Evolutionary conservation across 768 basidiomycete species (phyloP).

Genomic region (Daedaleopsis sinensis): DNA sequence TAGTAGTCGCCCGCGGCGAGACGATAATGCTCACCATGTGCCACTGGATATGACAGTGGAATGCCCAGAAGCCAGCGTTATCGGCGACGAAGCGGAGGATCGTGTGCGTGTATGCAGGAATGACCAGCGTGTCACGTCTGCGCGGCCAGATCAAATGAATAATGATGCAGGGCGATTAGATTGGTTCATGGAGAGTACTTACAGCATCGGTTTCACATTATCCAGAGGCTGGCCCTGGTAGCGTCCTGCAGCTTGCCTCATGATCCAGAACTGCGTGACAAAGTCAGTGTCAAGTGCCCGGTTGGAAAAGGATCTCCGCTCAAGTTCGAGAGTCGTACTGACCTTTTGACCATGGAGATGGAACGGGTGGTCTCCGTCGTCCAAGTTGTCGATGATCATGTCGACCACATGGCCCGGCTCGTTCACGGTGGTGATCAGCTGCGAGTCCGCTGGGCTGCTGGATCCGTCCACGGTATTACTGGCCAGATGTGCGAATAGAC

Average conservation of each 20-base stretch:
- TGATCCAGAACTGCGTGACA: constrained; percentile 31
- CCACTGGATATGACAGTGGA: constrained; percentile 42
- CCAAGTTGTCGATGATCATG: constrained; percentile 30
- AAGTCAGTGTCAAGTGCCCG: not conserved
- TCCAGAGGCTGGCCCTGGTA: constrained; percentile 36
- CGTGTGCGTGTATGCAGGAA: constrained; percentile 42
- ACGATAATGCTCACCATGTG: constrained; percentile 15
- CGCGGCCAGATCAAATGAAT: not conserved
- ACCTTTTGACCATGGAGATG: constrained; percentile 42
- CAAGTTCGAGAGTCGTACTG: not conserved
- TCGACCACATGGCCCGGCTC: constrained; percentile 26
- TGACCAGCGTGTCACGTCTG: constrained; percentile 44
- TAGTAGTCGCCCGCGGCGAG: not conserved
- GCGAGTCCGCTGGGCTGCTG: constrained; percentile 21
- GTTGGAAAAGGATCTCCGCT: no score
- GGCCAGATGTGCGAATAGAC: constrained; percentile 23
- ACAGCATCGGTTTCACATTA: constrained; percentile 39
- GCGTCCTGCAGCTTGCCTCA: constrained; percentile 39
- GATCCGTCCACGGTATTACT: constrained; percentile 17
- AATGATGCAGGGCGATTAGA: not conserved
- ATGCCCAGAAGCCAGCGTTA: constrained; percentile 49
- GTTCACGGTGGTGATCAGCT: constrained; percentile 29
- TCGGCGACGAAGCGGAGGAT: constrained; percentile 45
- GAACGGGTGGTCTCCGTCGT: constrained; percentile 39
- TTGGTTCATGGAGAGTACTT: not conserved